Evolutionary conservation across 495 filamentous ascomycete genomes (phyloP).

Genomic region (Penicillium macrosclerotiorum): DNA sequence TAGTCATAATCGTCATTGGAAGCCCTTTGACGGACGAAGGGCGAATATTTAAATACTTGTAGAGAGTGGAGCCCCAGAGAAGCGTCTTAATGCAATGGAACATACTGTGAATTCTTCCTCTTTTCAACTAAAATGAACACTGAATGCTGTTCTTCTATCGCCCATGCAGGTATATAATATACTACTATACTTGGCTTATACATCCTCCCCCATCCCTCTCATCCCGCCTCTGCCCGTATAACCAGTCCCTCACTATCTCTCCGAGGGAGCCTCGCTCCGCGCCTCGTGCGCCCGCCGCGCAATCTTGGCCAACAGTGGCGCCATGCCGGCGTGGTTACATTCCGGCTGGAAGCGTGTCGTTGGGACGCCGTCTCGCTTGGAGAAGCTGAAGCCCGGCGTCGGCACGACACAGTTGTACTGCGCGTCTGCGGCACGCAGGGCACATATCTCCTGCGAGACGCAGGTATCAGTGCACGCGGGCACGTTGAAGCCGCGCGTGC

Average conservation of each 20-base stretch:
- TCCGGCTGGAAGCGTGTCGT: constrained; percentile 7
- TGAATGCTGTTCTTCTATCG: too few species aligned
- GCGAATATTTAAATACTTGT: too few species aligned
- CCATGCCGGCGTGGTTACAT: constrained; percentile 29
- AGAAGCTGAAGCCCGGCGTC: constrained; percentile 22
- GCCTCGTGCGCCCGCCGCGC: constrained; percentile 8
- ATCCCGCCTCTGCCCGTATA: too few species aligned
- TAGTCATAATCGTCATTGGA: too few species aligned
- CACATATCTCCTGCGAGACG: constrained; percentile 37
- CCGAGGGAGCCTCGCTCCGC: constrained; percentile 1
- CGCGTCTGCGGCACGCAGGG: constrained; percentile 37
- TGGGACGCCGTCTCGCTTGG: constrained; percentile 11
- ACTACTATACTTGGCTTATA: too few species aligned
- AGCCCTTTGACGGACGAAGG: too few species aligned
- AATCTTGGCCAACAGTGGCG: constrained; percentile 21
- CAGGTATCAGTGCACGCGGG: constrained; percentile 34
- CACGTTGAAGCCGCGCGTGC: constrained; percentile 34
- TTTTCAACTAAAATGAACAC: too few species aligned
- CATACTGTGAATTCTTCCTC: too few species aligned
- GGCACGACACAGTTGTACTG: constrained; percentile 30
- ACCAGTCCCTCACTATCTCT: not conserved
- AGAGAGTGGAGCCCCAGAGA: too few species aligned
- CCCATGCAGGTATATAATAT: too few species aligned
- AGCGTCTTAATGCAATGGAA: too few species aligned
- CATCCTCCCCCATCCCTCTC: too few species aligned